These are phyloP conservation scores for Colletotrichum somersetense DNA, from an alignment of 2,329 filamentous ascomycete species.

Conservation along the genomic window DNA sequence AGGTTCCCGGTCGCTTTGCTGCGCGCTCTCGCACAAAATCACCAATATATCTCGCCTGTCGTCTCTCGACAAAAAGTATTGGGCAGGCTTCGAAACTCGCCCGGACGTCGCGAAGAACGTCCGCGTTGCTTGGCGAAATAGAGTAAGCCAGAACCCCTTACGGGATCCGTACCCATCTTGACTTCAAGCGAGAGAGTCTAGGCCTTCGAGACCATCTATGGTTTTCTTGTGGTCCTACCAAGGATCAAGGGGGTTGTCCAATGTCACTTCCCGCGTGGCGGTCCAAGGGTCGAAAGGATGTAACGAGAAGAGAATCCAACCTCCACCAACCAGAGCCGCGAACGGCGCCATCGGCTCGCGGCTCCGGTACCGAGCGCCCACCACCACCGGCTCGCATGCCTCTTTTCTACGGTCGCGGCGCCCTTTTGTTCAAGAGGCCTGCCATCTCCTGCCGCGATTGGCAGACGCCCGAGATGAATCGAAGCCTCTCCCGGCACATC, in stretches of 20 bases:
- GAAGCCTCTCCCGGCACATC: conserved; percentile 20
- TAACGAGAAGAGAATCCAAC: background rate
- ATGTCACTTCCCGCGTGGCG: conserved; percentile 33
- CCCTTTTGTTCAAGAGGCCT: background rate
- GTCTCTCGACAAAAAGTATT: background rate
- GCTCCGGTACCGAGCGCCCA: conserved; percentile 25
- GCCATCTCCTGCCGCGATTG: conserved; percentile 6
- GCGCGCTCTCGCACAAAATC: conserved; percentile 23
- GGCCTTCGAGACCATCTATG: background rate
- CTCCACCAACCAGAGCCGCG: conserved; percentile 31
- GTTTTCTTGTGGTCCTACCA: background rate
- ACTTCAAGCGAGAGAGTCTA: background rate
- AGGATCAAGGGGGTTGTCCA: background rate
- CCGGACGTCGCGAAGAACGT: conserved; percentile 18
- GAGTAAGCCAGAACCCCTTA: background rate
- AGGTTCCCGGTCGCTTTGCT: background rate
- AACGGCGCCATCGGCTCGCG: conserved; percentile 1
- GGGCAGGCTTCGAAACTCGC: conserved; percentile 5
- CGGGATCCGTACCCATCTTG: background rate
- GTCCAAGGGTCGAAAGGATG: conserved; percentile 1
- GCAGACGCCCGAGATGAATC: conserved; percentile 26
- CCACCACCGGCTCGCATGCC: background rate
- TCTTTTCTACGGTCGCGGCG: background rate
- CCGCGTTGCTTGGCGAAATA: conserved; percentile 14
- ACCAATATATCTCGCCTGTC: conserved; percentile 16